phyloP scores from a whole-genome alignment of 179 eudicot genomes.

The Beta corolliflora region DNA sequence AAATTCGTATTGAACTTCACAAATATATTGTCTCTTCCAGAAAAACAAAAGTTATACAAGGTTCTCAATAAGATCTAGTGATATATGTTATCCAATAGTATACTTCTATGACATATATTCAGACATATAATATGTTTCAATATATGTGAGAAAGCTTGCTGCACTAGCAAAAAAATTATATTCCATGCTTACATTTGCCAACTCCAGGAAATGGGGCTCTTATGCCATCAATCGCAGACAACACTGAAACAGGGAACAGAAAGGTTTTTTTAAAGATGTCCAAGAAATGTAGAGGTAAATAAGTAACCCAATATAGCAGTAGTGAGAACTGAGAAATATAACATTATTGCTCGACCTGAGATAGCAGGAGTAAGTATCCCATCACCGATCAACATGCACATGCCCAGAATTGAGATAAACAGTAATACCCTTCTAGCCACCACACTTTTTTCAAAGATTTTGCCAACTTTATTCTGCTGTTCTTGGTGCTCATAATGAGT shows the following conservation, averaged over 20 bases:
- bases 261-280: neutral
- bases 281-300: no score
- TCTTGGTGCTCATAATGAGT: constrained; percentile 13
- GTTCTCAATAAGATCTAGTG: no score
- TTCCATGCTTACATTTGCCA: constrained; percentile 48
- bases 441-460: constrained; percentile 51
- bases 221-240: constrained; percentile 65
- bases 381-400: constrained; percentile 74
- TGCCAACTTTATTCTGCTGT: constrained; percentile 47
- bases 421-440: constrained; percentile 61
- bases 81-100: no score
- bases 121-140: no score
- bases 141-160: no score
- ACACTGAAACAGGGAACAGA: constrained; percentile 33
- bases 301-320: neutral
- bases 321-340: no score
- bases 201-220: constrained; percentile 62
- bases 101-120: no score
- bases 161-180: no score
- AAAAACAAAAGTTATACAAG: no score
- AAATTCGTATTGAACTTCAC: no score
- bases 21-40: no score
- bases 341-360: constrained; percentile 36
- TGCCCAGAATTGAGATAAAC: constrained; percentile 65
- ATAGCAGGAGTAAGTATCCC: constrained; percentile 74